Percentiles rank a stretch among this genome's conserved stretches.
phyloP scores from a whole-genome alignment of 768 basidiomycete species.

The Calocybe cyanea region DNA sequence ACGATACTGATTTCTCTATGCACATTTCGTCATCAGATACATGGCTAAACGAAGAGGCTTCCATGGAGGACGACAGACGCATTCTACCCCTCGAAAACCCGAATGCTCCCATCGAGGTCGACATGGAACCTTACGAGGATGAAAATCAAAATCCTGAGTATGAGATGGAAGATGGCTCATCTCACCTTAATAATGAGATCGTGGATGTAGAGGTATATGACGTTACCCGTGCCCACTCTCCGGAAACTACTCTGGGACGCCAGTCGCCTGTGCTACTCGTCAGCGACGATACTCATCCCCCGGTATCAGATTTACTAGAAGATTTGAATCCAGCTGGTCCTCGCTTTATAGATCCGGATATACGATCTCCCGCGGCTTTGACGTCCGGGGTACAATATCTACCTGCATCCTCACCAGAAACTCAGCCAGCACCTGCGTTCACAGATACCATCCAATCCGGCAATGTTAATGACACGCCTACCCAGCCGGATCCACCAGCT shows the following conservation, averaged over 20 bases:
- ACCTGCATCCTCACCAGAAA: background rate
- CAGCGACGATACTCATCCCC: constrained; percentile 1
- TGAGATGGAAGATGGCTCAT: constrained; percentile 48
- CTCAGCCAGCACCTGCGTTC: background rate
- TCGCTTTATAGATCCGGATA: background rate
- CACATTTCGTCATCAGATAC: constrained; percentile 42
- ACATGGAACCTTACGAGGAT: constrained; percentile 54
- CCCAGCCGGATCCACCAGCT: background rate
- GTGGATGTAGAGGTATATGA: constrained; percentile 50
- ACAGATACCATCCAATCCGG: background rate
- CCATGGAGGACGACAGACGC: constrained; percentile 58
- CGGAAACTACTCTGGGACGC: constrained; percentile 11
- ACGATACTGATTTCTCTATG: constrained; percentile 61
- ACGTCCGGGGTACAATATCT: constrained; percentile 1
- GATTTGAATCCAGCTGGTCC: background rate
- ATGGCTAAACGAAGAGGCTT: constrained; percentile 50
- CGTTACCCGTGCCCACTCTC: constrained; percentile 28
- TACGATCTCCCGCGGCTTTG: background rate
- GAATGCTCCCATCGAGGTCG: constrained; percentile 53
- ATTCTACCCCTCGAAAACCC: constrained; percentile 5
- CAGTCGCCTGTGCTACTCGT: constrained; percentile 9
- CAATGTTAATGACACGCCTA: background rate
- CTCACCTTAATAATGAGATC: constrained; percentile 27
- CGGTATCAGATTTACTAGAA: constrained; percentile 4
- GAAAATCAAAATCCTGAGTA: constrained; percentile 47